Percentiles rank a stretch among this genome's conserved stretches.
Conservation (phyloP, 306 rosid genomes). For the Erythrophleum fordii region DNA sequence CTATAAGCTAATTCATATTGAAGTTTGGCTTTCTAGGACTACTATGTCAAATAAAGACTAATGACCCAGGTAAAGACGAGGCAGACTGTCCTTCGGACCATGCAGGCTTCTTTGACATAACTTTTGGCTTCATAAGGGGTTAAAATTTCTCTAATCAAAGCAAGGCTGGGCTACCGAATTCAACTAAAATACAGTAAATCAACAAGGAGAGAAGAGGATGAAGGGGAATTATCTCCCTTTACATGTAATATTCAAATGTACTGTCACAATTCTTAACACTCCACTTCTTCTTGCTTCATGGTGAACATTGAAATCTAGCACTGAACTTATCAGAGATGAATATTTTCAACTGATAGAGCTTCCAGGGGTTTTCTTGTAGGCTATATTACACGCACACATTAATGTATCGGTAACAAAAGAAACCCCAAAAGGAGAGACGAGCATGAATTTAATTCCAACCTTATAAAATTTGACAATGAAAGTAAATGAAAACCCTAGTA, state of each 20-base stretch:
- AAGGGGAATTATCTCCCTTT: background rate
- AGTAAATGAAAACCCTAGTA: slow-evolving; percentile 23
- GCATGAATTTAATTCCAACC: slow-evolving; percentile 16
- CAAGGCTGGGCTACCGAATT: background rate
- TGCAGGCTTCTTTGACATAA: background rate
- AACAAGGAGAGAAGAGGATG: background rate
- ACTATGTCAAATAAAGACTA: background rate
- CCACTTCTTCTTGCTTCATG: slow-evolving; percentile 1
- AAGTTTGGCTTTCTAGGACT: background rate
- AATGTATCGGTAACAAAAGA: background rate
- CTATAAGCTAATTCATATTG: background rate
- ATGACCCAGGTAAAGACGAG: background rate
- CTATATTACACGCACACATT: slow-evolving; percentile 9
- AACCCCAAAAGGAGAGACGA: background rate
- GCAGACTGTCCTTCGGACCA: background rate
- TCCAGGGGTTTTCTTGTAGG: background rate
- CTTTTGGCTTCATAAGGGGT: background rate
- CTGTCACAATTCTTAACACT: background rate
- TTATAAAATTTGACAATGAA: slow-evolving; percentile 10
- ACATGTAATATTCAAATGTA: background rate
- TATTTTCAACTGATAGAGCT: background rate
- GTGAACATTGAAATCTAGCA: slow-evolving; percentile 1
- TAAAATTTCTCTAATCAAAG: background rate
- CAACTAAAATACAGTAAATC: background rate
- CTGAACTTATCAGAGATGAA: background rate